Percentiles rank a stretch among this genome's conserved stretches.
phyloP scores from a whole-genome alignment of 2,329 filamentous ascomycete genomes.

The Fusarium sp. region DNA sequence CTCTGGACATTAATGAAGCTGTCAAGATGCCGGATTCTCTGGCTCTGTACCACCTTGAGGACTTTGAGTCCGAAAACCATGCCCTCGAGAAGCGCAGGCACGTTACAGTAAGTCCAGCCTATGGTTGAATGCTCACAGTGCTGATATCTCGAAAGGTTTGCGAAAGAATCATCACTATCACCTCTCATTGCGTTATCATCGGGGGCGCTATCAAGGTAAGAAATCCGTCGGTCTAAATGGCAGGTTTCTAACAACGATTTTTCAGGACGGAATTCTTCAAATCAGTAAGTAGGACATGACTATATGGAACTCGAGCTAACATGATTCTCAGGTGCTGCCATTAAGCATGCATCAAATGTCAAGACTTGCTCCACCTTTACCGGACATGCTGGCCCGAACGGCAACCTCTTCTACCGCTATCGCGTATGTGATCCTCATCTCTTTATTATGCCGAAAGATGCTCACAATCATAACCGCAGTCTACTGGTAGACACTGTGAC shows the following conservation, averaged over 20 bases:
- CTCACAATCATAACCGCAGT: background rate
- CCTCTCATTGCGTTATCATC: fast-evolving
- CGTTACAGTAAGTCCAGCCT: background rate
- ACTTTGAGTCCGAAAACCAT: background rate
- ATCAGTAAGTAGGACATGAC: background rate
- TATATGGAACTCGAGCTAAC: background rate
- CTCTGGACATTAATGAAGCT: background rate
- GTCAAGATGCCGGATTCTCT: fast-evolving
- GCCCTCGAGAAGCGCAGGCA: background rate
- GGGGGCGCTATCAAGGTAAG: background rate
- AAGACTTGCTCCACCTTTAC: background rate
- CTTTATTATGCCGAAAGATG: background rate
- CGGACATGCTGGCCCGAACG: background rate
- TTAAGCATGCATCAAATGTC: background rate
- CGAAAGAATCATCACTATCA: fast-evolving
- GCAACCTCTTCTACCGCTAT: background rate
- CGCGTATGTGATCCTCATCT: background rate
- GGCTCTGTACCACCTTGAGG: background rate
- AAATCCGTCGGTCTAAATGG: too few relatives aligned
- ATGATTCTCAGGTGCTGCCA: fast-evolving
- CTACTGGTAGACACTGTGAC: background rate
- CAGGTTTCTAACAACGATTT: fast-evolving
- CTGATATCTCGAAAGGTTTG: background rate
- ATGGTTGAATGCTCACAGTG: too few relatives aligned
- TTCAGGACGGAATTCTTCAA: background rate